Percentiles rank a stretch among this genome's conserved stretches.
These are phyloP conservation scores for Emmonsiellopsis sp. DNA, from an alignment of 2,329 filamentous ascomycete species.

Conservation along the genomic window DNA sequence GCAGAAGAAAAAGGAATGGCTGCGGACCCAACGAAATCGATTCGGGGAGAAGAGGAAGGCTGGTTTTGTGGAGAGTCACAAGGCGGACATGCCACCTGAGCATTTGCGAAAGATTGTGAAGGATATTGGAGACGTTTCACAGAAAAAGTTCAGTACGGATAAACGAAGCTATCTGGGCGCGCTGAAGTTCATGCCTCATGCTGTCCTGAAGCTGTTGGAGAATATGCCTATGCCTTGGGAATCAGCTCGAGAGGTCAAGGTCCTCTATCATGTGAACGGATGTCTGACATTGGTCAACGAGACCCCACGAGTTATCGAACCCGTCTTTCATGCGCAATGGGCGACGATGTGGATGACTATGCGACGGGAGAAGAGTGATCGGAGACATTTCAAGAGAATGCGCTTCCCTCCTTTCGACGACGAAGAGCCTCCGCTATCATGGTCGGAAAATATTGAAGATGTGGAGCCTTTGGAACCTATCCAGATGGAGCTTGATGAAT, in stretches of 20 bases:
- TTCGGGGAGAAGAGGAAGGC: slow-evolving; percentile 96
- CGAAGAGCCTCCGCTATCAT: slow-evolving; percentile 92
- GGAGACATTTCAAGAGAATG: slow-evolving; percentile 96
- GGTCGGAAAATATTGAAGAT: slow-evolving; percentile 98
- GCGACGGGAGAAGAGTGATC: slow-evolving; percentile 94
- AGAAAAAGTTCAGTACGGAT: slow-evolving; percentile 98
- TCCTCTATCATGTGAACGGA: slow-evolving; percentile 95
- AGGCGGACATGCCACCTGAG: slow-evolving; percentile 97
- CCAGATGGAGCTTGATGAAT: slow-evolving; percentile 94
- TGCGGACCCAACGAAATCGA: slow-evolving; percentile 78
- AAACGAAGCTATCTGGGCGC: slow-evolving; percentile 97
- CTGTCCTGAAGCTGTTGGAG: slow-evolving; percentile 90
- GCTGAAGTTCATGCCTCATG: slow-evolving; percentile 98
- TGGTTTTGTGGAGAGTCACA: slow-evolving; percentile 95
- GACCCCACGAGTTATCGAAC: slow-evolving; percentile 90
- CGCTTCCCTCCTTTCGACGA: slow-evolving; percentile 97
- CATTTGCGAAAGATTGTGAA: slow-evolving; percentile 97
- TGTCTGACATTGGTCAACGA: slow-evolving; percentile 96
- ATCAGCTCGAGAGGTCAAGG: slow-evolving; percentile 89
- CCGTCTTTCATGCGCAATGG: slow-evolving; percentile 97
- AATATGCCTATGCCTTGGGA: slow-evolving; percentile 99
- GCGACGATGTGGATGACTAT: slow-evolving; percentile 99
- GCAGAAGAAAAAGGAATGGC: slow-evolving; percentile 99
- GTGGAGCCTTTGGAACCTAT: slow-evolving; percentile 96
- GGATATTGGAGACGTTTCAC: slow-evolving; percentile 97